phyloP scores from a whole-genome alignment of 2,329 filamentous ascomycete genomes.

The Chrysosporium keratinophilum region DNA sequence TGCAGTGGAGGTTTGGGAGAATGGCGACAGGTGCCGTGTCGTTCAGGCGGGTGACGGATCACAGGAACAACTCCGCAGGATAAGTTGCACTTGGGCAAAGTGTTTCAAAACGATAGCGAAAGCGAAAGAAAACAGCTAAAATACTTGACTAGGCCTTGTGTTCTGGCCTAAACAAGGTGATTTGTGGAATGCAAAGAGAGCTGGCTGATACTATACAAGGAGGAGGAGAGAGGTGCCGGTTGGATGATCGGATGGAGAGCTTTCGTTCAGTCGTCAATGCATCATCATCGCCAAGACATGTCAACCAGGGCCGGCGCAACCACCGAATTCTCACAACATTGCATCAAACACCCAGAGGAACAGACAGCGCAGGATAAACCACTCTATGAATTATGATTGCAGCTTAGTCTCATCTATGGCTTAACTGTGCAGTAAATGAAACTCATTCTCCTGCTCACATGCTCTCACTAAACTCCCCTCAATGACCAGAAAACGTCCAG shows the following conservation, averaged over 20 bases:
- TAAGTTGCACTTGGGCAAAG: background rate
- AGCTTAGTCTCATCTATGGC: background rate
- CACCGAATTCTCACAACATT: background rate
- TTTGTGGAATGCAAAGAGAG: background rate
- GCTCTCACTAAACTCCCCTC: background rate
- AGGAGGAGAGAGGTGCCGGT: background rate
- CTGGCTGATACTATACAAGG: background rate
- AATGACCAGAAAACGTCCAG: background rate
- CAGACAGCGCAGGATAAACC: background rate
- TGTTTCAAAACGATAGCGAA: background rate
- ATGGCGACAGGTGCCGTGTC: background rate
- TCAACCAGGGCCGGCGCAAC: background rate
- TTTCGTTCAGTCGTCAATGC: background rate
- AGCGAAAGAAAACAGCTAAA: background rate
- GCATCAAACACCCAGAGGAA: background rate
- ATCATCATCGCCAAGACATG: conserved; percentile 7
- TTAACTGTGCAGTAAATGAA: background rate
- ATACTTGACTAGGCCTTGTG: background rate
- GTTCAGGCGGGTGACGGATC: background rate
- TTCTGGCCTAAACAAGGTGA: background rate
- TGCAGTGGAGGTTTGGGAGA: background rate
- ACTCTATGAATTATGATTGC: background rate
- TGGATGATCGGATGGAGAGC: background rate
- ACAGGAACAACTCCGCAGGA: background rate
- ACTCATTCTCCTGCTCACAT: background rate